Evolutionary conservation across 2,329 filamentous ascomycete species (phyloP).

Genomic region (Daldinia sp.): DNA sequence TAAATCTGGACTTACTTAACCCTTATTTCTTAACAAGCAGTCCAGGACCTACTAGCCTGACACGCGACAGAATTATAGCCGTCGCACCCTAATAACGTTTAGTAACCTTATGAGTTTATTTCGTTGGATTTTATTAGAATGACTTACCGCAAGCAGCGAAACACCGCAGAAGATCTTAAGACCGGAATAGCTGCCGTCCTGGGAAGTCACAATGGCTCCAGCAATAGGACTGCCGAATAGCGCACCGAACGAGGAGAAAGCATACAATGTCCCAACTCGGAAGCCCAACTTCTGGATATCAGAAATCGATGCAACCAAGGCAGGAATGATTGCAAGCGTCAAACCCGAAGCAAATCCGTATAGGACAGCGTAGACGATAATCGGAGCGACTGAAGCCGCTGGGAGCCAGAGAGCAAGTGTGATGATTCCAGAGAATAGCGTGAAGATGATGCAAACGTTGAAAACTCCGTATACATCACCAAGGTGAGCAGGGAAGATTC

Average conservation of each 20-base stretch:
- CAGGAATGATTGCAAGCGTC: conserved; percentile 68
- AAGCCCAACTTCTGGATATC: conserved; percentile 36
- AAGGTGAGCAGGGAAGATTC: conserved; percentile 36
- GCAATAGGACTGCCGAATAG: conserved; percentile 68
- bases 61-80: conserved; percentile 24
- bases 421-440: conserved; percentile 60
- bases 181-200: conserved; percentile 60
- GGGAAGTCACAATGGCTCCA: conserved; percentile 60
- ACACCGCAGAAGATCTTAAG: conserved; percentile 68
- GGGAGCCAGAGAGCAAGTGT: conserved; percentile 63
- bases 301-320: conserved; percentile 36
- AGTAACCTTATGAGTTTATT: neutral
- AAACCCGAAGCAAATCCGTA: conserved; percentile 78
- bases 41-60: conserved; percentile 16
- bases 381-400: conserved; percentile 64
- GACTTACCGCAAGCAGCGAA: conserved; percentile 44
- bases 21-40: conserved; percentile 20
- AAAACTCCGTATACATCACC: conserved; percentile 59
- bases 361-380: conserved; percentile 73
- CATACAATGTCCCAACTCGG: conserved; percentile 35
- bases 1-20: too few relatives aligned
- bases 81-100: conserved; percentile 24
- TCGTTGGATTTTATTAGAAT: neutral
- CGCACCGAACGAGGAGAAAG: conserved; percentile 58
- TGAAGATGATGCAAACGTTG: conserved; percentile 65